Base-by-base conservation (phyloP, 331 rosid species). In the Spiraea crenata region DNA sequence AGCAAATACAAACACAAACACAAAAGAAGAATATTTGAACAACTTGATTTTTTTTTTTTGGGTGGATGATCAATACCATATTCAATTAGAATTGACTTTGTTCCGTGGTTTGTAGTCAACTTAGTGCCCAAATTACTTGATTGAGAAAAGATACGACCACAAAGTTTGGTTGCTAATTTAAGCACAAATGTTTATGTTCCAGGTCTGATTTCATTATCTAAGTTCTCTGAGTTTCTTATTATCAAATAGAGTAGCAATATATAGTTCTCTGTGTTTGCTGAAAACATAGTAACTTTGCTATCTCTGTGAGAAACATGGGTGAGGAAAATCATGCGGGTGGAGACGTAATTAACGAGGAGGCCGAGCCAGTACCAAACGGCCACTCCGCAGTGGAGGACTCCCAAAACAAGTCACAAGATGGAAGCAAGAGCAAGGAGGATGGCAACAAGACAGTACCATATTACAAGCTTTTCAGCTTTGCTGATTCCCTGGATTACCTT, bases 401-500 rank as follows among this genome's bases (percentile, higher is more conserved):
- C 45, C 73, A 75, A 57, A 71, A 68, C 7, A 67, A 38, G 50
- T 41, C 37, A 31, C 51, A 82, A 46, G 77, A 76, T 59, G 74
- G 76, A 62, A 77, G 67, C 45, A 78, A 76, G 39, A 80, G 57
- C 40, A 65, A 81, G 49, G 81, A 82, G 46, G 85, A 77, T 63
- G 65, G 66, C 61, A 38, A 39, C 44, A 82, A 81, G 6, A 67
- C 84, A 46, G 86, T 90, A 31, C 85, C 96, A 10, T 85, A 69
- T 8, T 70, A 80, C 83, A 90, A 86, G 87, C 96, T 92, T 57
- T 92, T 90, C 85, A 80, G 93, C 38, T 88, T 88, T 71, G 90
- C 96, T 38, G 98, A 90, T 77, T 73, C 85, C 39, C 45, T 77
- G 54, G 98, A 92, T 80, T 75, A 37, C 70, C 50, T 84, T 15